These are phyloP conservation scores for Saururus chinensis DNA, from an alignment of 164 flowering plant genomes.

Conservation along the genomic window DNA sequence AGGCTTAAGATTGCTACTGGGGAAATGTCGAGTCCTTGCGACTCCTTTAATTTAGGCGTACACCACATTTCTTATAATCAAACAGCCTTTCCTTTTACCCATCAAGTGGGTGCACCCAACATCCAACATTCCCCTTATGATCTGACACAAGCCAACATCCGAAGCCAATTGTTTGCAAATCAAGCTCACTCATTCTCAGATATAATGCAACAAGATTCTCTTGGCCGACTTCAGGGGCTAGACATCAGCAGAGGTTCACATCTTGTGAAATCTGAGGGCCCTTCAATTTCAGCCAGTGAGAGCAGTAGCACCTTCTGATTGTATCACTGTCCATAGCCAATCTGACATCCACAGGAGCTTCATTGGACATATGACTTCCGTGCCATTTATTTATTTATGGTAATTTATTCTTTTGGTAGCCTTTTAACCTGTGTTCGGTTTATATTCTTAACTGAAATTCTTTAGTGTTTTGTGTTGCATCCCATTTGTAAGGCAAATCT, in stretches of 20 bases:
- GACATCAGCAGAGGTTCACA: constrained; percentile 59
- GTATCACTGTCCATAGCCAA: constrained; percentile 46
- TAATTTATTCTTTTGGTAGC: background rate
- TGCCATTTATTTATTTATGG: background rate
- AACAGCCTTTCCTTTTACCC: constrained; percentile 35
- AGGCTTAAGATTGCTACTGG: constrained; percentile 75
- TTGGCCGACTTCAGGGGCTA: constrained; percentile 79
- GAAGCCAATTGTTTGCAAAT: constrained; percentile 22
- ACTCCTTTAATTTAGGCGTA: constrained; percentile 52
- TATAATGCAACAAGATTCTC: constrained; percentile 58
- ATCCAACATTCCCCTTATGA: constrained; percentile 42
- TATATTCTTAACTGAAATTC: background rate
- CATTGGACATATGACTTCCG: background rate
- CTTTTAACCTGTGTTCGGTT: background rate
- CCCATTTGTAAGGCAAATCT: background rate
- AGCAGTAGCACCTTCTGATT: constrained; percentile 62
- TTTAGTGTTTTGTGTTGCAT: background rate
- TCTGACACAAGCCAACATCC: constrained; percentile 34
- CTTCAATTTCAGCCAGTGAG: constrained; percentile 74
- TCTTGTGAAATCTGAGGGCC: constrained; percentile 66
- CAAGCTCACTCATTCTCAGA: constrained; percentile 40
- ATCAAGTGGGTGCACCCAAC: constrained; percentile 32
- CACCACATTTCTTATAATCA: constrained; percentile 38
- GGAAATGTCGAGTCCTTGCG: constrained; percentile 37
- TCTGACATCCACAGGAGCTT: constrained; percentile 19